Evolutionary conservation across 2,329 filamentous ascomycete species (phyloP).

Genomic region (Cladosporium oxysporum): DNA sequence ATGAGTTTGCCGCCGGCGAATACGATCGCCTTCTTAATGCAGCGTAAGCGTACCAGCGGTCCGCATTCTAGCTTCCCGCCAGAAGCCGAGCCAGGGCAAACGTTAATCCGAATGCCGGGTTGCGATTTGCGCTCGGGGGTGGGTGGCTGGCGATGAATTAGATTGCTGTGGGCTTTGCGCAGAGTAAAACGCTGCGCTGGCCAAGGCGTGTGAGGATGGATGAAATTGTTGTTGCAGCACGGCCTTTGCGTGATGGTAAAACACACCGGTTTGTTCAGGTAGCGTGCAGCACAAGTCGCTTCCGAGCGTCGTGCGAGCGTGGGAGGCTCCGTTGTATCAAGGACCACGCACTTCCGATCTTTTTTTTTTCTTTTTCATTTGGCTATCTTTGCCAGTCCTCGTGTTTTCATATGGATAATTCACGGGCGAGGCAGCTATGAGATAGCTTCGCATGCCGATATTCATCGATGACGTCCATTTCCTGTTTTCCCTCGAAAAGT

Average conservation of each 20-base stretch:
- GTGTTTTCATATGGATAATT: neutral
- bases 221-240: neutral
- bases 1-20: neutral
- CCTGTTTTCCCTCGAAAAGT: neutral
- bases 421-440: neutral
- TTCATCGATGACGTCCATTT: neutral
- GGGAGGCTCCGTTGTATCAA: neutral
- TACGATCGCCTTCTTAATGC: conserved; percentile 3
- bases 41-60: neutral
- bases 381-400: neutral
- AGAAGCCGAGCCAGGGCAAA: conserved; percentile 6
- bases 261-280: neutral
- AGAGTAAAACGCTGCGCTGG: neutral
- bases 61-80: conserved; percentile 7
- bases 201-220: neutral
- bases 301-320: conserved; percentile 6
- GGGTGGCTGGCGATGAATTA: conserved; percentile 3
- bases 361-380: neutral
- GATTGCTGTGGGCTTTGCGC: neutral
- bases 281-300: neutral
- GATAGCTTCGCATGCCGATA: neutral
- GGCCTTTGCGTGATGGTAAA: neutral
- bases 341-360: neutral
- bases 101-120: conserved; percentile 6
- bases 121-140: neutral